phyloP scores from a whole-genome alignment of 257 asterid species.

The Hygrophila difformis region DNA sequence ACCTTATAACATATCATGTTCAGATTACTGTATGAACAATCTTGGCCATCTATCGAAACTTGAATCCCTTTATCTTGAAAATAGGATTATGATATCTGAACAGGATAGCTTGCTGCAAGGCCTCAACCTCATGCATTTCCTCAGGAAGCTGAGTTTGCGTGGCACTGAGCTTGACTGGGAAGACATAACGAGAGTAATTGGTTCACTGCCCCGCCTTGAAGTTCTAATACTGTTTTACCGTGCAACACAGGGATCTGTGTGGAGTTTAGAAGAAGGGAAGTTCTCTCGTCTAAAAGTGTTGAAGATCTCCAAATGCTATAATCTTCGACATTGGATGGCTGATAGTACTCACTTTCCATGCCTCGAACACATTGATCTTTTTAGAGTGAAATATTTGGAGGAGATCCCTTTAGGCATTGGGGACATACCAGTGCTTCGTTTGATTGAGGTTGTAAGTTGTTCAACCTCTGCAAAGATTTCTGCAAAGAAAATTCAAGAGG shows the following conservation, averaged over 20 bases:
- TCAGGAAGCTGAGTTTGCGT: not conserved
- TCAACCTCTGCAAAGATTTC: not conserved
- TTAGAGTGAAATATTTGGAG: no score
- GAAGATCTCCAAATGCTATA: not conserved
- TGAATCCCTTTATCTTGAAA: not conserved
- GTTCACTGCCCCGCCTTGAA: slow-evolving; percentile 15
- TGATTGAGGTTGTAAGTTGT: not conserved
- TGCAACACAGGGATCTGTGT: not conserved
- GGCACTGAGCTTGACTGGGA: slow-evolving; percentile 4
- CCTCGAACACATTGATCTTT: not conserved
- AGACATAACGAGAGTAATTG: slow-evolving; percentile 3
- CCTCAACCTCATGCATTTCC: slow-evolving; percentile 6
- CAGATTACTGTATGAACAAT: slow-evolving; percentile 1
- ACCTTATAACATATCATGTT: no score
- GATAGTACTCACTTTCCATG: not conserved
- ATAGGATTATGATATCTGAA: not conserved
- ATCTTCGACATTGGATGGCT: not conserved
- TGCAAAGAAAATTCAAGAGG: not conserved
- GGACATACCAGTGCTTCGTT: not conserved
- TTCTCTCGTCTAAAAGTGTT: not conserved
- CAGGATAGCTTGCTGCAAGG: not conserved
- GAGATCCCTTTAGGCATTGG: not conserved
- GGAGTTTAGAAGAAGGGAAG: slow-evolving; percentile 4
- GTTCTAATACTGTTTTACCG: not conserved
- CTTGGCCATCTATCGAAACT: slow-evolving; percentile 8